Evolutionary conservation across 495 filamentous ascomycete species (phyloP), one percentile per base, ranked within the genome.

Genomic region (Haplographium delicatum): DNA sequence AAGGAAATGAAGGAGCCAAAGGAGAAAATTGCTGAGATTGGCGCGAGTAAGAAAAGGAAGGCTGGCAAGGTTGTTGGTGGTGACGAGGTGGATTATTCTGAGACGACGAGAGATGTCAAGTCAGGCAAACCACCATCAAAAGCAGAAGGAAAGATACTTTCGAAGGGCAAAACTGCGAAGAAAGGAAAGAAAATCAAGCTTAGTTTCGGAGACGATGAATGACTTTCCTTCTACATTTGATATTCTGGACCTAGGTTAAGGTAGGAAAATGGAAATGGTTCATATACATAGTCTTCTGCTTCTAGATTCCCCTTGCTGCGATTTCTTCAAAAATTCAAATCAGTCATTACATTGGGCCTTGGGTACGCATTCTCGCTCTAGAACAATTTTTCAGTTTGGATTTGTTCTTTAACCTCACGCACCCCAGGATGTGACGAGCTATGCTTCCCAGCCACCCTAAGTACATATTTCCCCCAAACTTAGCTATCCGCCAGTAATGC

Each of bases 141-240:
- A 19, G 35, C 27, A 2, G 48, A 48, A 15, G 45, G 38, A 16
- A 59, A 63, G 30, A 62, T 54, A 30, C 38, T 47, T 20, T 72
- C 71, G 25, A 57, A 51, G 26, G 44, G 47, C 13, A 61, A 57
- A 23, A 13, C 20, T 20, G 47, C 41, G 55, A 75, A 73, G 52
- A 74, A 75, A 57, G 68, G 69, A 0, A 79, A 80, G 67, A 80
- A 80, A 64, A 72, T 80, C 48, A 78, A 79, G 67, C 65, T 80
- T 37, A 79, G 76, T 60, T 80, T 80, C 62, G 72, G 68, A 3
- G 76, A 79, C 45, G 71, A 74, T 41, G 74, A 62, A 22, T 60
- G 35, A 60, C 9, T n/a, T 2, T 6, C 19, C 26, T 38, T 18
- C 15, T 13, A 33, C 22, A 39, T 45, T n/a, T n/a, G n/a, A n/a